Evolutionary conservation across 139 green algal species (phyloP).

Genomic region (Astrephomene gubernaculifera): DNA sequence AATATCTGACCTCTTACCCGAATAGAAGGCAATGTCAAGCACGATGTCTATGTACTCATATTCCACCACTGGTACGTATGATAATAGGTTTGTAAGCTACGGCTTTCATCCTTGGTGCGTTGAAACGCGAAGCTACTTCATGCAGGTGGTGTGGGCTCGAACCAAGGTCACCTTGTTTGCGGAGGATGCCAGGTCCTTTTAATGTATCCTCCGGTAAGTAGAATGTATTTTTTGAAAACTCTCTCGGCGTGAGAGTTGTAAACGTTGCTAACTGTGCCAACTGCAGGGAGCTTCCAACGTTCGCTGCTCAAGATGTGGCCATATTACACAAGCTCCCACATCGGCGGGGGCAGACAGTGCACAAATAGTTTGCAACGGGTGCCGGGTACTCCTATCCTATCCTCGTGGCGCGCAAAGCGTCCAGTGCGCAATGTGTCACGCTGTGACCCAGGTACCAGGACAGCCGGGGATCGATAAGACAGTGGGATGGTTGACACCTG

Average conservation of each 20-base stretch:
- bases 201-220: slow-evolving; percentile 81
- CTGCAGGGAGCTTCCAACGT: slow-evolving; percentile 90
- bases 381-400: slow-evolving; percentile 91
- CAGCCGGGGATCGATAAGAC: no score
- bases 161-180: slow-evolving; percentile 84
- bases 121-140: neutral
- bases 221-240: neutral
- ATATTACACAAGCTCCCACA: slow-evolving; percentile 83
- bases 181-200: slow-evolving; percentile 84
- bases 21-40: no score
- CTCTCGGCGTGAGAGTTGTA: neutral
- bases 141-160: neutral
- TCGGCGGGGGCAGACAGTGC: slow-evolving; percentile 78
- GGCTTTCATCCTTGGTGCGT: neutral
- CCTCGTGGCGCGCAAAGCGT: slow-evolving; percentile 89
- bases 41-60: slow-evolving; percentile 32
- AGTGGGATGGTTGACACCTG: no score
- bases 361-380: slow-evolving; percentile 94
- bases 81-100: neutral
- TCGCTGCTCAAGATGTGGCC: slow-evolving; percentile 85
- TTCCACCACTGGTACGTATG: neutral
- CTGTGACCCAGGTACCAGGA: slow-evolving; percentile 84
- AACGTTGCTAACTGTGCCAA: neutral
- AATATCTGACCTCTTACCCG: no score
- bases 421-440: slow-evolving; percentile 93